A percentile compares a stretch with the other conserved stretches of the same genome.
These are phyloP conservation scores for Marchantia paleacea DNA, from an alignment of 225 moss, liverwort and hornwort species.

Conservation along the genomic window DNA sequence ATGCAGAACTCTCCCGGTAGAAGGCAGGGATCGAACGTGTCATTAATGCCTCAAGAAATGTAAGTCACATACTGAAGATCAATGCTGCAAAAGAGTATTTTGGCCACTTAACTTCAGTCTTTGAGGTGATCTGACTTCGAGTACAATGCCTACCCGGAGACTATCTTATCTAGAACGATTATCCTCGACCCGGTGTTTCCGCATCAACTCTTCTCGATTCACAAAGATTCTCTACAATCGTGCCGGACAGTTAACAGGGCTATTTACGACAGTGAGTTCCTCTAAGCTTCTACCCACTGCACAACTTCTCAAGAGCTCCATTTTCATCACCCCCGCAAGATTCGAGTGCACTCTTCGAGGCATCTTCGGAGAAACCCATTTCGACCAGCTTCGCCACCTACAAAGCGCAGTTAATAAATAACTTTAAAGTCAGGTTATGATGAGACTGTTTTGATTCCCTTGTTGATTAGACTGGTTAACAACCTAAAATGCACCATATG, in stretches of 20 bases:
- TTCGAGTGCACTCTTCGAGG: conserved; percentile 66
- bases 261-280: neutral
- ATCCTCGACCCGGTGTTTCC: neutral
- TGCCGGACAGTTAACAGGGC: neutral
- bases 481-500: neutral
- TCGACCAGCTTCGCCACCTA: conserved; percentile 85
- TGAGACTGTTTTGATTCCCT: too few species aligned
- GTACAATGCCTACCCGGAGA: neutral
- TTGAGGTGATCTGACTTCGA: neutral
- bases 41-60: neutral
- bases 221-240: neutral
- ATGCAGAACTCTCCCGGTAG: neutral
- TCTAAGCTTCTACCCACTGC: conserved; percentile 51
- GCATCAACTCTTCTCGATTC: neutral
- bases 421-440: neutral
- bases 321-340: conserved; percentile 91
- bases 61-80: neutral
- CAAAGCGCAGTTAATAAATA: conserved; percentile 31
- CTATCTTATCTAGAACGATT: neutral
- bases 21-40: neutral
- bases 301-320: conserved; percentile 91
- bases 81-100: neutral
- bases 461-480: too few species aligned
- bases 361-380: conserved; percentile 94
- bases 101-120: neutral